These are phyloP conservation scores for Podospora bellae-mahoneyi DNA, from an alignment of 495 filamentous ascomycete genomes.

Conservation along the genomic window DNA sequence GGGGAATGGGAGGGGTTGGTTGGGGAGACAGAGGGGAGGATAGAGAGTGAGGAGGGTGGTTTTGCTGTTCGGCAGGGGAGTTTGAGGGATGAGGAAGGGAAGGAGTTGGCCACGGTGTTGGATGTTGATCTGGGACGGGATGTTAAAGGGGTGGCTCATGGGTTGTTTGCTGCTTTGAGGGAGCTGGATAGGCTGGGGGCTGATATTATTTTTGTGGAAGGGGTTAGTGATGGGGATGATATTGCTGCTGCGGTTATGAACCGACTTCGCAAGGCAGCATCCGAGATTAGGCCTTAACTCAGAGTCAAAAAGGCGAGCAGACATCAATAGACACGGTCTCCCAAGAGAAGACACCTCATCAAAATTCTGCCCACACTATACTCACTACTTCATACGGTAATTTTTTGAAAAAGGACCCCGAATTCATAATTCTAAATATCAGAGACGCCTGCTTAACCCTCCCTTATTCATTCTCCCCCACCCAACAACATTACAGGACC, in stretches of 20 bases:
- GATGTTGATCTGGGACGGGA: slow-evolving; percentile 66
- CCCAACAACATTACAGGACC: slow-evolving; percentile 28
- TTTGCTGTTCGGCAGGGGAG: slow-evolving; percentile 36
- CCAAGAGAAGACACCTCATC: slow-evolving; percentile 17
- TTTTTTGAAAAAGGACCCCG: slow-evolving; percentile 1
- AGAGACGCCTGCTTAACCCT: neutral
- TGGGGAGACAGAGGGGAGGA: slow-evolving; percentile 28
- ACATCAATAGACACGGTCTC: slow-evolving; percentile 19
- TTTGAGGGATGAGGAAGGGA: slow-evolving; percentile 25
- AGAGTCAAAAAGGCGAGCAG: slow-evolving; percentile 9
- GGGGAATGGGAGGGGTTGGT: slow-evolving; percentile 33
- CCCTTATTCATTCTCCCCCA: neutral
- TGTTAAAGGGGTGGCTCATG: slow-evolving; percentile 71
- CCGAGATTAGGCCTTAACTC: slow-evolving; percentile 46
- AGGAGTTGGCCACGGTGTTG: slow-evolving; percentile 39
- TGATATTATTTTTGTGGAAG: slow-evolving; percentile 88
- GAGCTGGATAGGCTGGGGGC: slow-evolving; percentile 76
- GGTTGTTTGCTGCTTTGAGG: slow-evolving; percentile 80
- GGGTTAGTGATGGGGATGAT: slow-evolving; percentile 74
- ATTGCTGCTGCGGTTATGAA: slow-evolving; percentile 97
- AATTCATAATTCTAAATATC: slow-evolving; percentile 7
- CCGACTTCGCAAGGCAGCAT: slow-evolving; percentile 81
- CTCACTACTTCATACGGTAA: slow-evolving; percentile 6
- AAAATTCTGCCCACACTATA: slow-evolving; percentile 1
- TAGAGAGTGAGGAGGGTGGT: slow-evolving; percentile 22